Evolutionary conservation across 371 early-diverging fungal genomes (phyloP).

Genomic region (Mucor lusitanicus): DNA sequence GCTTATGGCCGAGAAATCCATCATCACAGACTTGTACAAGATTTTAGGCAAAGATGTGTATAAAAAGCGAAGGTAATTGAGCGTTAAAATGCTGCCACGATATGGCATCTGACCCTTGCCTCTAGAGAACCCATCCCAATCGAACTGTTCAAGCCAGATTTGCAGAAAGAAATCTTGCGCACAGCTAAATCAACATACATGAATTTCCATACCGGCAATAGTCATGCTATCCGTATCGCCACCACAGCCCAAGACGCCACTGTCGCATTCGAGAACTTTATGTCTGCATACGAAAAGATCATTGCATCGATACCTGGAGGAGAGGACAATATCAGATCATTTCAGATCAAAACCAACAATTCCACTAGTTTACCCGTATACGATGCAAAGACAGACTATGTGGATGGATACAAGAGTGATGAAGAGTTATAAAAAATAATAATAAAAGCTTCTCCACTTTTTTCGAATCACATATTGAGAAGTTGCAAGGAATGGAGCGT

Average conservation of each 20-base stretch:
- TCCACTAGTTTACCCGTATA: slow-evolving; percentile 84
- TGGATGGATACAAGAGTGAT: slow-evolving; percentile 30
- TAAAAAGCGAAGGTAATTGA: slow-evolving; percentile 78
- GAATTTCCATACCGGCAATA: slow-evolving; percentile 70
- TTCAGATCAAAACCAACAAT: slow-evolving; percentile 79
- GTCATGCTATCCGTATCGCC: slow-evolving; percentile 76
- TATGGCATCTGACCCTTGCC: background rate
- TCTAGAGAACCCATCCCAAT: slow-evolving; percentile 78
- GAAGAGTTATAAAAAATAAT: slow-evolving; percentile 21
- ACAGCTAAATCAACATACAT: slow-evolving; percentile 80
- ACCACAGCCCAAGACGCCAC: slow-evolving; percentile 52
- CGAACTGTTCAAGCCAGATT: slow-evolving; percentile 61
- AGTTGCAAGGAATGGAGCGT: too few relatives aligned
- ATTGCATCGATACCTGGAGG: slow-evolving; percentile 68
- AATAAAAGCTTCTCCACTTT: too few relatives aligned
- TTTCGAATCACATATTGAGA: too few relatives aligned
- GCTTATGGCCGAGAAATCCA: slow-evolving; percentile 82
- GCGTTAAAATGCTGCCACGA: background rate
- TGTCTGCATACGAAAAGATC: slow-evolving; percentile 4
- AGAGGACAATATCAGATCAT: slow-evolving; percentile 76
- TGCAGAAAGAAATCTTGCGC: slow-evolving; percentile 71
- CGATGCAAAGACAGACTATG: slow-evolving; percentile 32
- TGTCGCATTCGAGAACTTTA: slow-evolving; percentile 45
- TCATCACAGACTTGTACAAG: slow-evolving; percentile 74
- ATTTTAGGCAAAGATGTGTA: slow-evolving; percentile 89